A percentile compares a stretch with the other conserved stretches of the same genome.
phyloP scores from a whole-genome alignment of 768 basidiomycete genomes.

The Roridomyces roridus region DNA sequence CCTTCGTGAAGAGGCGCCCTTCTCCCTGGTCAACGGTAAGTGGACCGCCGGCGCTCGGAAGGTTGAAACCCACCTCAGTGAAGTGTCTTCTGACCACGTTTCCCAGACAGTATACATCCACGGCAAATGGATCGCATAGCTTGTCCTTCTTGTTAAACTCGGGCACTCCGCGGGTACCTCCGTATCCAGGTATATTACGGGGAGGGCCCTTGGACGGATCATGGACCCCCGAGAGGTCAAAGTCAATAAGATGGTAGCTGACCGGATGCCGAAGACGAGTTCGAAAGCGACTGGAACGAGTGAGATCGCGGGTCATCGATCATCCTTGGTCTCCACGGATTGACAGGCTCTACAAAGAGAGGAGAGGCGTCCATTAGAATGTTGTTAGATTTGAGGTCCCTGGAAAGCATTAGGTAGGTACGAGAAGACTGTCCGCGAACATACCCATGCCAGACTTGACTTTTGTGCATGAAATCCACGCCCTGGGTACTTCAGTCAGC shows the following conservation, averaged over 20 bases:
- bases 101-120: constrained; percentile 50
- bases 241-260: constrained; percentile 46
- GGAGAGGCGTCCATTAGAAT: constrained; percentile 41
- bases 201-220: constrained; percentile 31
- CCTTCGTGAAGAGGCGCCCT: no score
- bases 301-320: constrained; percentile 31
- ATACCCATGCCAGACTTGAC: constrained; percentile 19
- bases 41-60: no score
- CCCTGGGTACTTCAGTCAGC: constrained; percentile 23
- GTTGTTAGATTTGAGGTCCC: constrained; percentile 34
- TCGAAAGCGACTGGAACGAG: constrained; percentile 8
- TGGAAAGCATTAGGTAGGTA: background rate
- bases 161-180: no score
- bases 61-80: no score
- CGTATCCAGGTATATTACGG: background rate
- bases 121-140: constrained; percentile 44
- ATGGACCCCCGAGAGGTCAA: constrained; percentile 39
- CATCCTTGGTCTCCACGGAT: constrained; percentile 26
- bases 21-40: background rate
- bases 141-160: background rate
- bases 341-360: constrained; percentile 33
- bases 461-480: constrained; percentile 35
- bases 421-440: background rate
- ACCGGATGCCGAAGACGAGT: constrained; percentile 35
- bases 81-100: constrained; percentile 33